These are phyloP conservation scores for Neoboletus magnificus DNA, from an alignment of 768 basidiomycete species.

Conservation along the genomic window DNA sequence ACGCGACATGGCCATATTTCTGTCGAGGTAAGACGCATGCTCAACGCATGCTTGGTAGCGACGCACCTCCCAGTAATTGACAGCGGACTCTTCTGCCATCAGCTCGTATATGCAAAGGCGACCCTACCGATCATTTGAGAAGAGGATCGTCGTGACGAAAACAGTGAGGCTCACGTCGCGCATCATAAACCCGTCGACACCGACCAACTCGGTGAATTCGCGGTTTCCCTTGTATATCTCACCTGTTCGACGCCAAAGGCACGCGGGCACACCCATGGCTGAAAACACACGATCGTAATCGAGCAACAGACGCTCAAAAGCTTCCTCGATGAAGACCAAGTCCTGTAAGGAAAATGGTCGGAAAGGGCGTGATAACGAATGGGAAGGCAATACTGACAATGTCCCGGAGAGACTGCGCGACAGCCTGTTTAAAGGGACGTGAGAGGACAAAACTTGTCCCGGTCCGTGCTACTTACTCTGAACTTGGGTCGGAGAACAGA, in stretches of 20 bases:
- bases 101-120: constrained; percentile 95
- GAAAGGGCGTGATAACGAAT: background rate
- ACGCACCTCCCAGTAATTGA: constrained; percentile 94
- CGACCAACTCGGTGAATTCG: constrained; percentile 89
- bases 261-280: constrained; percentile 96
- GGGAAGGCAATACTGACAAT: constrained; percentile 44
- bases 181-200: constrained; percentile 83
- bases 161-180: constrained; percentile 60
- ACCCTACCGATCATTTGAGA: constrained; percentile 45
- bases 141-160: background rate
- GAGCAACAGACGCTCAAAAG: constrained; percentile 89
- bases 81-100: constrained; percentile 96
- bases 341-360: constrained; percentile 47
- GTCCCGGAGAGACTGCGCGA: constrained; percentile 82
- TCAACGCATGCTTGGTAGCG: background rate
- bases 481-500: constrained; percentile 85
- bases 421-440: constrained; percentile 43
- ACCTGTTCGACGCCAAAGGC: constrained; percentile 93
- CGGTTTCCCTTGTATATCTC: constrained; percentile 99
- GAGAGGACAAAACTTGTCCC: background rate
- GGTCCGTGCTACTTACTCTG: constrained; percentile 45
- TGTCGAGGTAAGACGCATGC: constrained; percentile 27
- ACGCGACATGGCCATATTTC: constrained; percentile 95
- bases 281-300: constrained; percentile 94
- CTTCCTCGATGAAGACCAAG: constrained; percentile 96